Evolutionary conservation across 768 basidiomycete genomes (phyloP).

Genomic region (Goffeauzyma gilvescens): DNA sequence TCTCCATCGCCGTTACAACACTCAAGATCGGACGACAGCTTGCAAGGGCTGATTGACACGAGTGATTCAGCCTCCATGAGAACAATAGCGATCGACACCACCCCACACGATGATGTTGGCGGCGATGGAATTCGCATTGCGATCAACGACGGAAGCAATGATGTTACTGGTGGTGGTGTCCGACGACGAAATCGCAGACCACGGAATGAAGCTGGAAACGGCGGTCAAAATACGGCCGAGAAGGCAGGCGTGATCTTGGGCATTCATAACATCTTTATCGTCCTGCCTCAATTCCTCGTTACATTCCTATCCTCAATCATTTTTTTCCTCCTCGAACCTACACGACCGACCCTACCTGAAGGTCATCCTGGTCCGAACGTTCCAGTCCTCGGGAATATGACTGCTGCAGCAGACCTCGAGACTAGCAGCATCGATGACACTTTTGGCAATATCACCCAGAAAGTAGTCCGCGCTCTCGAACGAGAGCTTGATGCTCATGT

Average conservation of each 20-base stretch:
- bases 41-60: too few relatives aligned
- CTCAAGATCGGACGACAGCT: too few relatives aligned
- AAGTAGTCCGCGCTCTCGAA: conserved; percentile 31
- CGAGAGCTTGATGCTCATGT: conserved; percentile 19
- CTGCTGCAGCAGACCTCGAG: too few relatives aligned
- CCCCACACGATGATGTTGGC: too few relatives aligned
- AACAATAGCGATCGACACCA: too few relatives aligned
- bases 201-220: conserved; percentile 8
- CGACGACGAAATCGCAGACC: conserved; percentile 23
- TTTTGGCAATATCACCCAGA: conserved; percentile 3
- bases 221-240: conserved; percentile 36
- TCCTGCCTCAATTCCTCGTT: conserved; percentile 81
- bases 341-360: conserved; percentile 16
- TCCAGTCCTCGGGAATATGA: conserved; percentile 15
- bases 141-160: too few relatives aligned
- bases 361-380: conserved; percentile 16
- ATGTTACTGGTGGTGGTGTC: conserved; percentile 20
- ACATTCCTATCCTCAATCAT: conserved; percentile 68
- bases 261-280: conserved; percentile 86
- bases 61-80: too few relatives aligned
- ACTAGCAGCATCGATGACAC: not conserved
- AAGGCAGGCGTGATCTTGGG: conserved; percentile 83
- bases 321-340: conserved; percentile 65
- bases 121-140: too few relatives aligned
- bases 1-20: too few relatives aligned